Evolutionary conservation across 139 green algal species (phyloP).

Genomic region (Choricystis sp.): DNA sequence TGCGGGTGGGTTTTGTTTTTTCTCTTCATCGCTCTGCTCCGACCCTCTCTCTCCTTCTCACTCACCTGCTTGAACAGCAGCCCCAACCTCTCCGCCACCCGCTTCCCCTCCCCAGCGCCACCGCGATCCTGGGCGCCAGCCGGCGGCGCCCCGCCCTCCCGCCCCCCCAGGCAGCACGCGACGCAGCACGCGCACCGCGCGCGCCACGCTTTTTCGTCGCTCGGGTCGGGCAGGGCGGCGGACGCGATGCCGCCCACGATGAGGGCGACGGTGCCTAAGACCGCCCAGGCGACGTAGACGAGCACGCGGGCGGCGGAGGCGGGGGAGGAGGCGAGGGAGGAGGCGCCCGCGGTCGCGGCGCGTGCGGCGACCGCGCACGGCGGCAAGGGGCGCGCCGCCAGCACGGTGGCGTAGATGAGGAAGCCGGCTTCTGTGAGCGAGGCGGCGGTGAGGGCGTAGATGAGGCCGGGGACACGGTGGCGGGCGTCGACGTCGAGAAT

Average conservation of each 20-base stretch:
- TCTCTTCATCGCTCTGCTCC: no score
- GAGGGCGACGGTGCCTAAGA: neutral
- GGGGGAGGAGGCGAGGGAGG: neutral
- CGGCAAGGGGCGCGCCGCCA: neutral
- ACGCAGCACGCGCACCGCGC: no score
- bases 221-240: neutral
- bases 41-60: no score
- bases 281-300: neutral
- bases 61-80: no score
- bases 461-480: neutral
- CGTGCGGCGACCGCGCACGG: neutral
- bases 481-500: neutral
- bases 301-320: neutral
- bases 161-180: no score
- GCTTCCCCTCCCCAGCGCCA: neutral
- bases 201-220: neutral
- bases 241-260: neutral
- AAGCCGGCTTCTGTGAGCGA: neutral
- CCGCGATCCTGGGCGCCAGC: no score
- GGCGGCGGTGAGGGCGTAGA: neutral
- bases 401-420: neutral
- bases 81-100: no score
- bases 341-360: no score
- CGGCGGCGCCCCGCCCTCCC: no score
- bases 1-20: no score